phyloP scores from a whole-genome alignment of 495 filamentous ascomycete genomes.

The Cercophora samala region DNA sequence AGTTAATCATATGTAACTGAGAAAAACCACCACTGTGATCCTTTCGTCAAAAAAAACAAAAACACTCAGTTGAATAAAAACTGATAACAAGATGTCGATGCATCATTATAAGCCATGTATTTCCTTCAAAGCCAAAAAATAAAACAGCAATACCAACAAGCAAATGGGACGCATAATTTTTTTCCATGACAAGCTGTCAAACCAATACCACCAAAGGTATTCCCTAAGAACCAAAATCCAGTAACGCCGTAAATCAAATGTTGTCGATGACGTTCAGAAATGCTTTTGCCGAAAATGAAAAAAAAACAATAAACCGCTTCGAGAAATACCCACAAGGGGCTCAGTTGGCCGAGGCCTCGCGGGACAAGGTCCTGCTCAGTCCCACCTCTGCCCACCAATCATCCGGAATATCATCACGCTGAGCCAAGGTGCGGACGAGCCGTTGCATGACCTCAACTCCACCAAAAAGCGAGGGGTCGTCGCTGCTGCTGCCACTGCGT shows the following conservation, averaged over 20 bases:
- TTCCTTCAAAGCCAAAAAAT: neutral
- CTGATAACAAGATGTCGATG: neutral
- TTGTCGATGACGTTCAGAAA: neutral
- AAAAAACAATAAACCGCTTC: neutral
- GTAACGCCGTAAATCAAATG: neutral
- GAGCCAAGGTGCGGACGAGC: conserved; percentile 62
- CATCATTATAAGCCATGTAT: conserved; percentile 2
- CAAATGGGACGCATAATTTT: neutral
- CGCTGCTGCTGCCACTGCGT: conserved; percentile 26
- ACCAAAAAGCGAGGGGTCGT: conserved; percentile 30
- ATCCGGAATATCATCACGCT: conserved; percentile 68
- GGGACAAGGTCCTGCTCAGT: conserved; percentile 57
- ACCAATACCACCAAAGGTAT: neutral
- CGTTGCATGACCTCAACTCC: conserved; percentile 63
- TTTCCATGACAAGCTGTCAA: neutral
- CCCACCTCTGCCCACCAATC: conserved; percentile 75
- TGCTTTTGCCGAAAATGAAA: neutral
- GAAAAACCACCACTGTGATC: neutral
- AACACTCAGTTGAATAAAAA: neutral
- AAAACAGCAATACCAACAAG: neutral
- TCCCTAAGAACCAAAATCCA: neutral
- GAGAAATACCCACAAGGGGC: neutral
- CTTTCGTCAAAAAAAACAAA: neutral
- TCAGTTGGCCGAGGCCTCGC: conserved; percentile 35
- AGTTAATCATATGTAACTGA: neutral